These are phyloP conservation scores for Harringtonia lauricola DNA, from an alignment of 2,329 filamentous ascomycete species.

Conservation along the genomic window DNA sequence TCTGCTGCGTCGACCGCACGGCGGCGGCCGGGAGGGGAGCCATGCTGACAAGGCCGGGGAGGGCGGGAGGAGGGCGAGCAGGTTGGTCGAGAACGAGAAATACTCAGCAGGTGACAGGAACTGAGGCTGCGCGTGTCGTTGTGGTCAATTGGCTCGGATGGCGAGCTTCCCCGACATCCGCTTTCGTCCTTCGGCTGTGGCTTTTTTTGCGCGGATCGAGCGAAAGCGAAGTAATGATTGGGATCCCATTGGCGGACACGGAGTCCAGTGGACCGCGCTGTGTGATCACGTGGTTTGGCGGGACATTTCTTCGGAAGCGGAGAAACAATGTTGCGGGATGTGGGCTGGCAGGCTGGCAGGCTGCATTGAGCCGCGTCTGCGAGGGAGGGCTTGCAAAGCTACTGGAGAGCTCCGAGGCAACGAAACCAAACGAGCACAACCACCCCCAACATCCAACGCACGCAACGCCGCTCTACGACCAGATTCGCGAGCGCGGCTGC, in stretches of 20 bases:
- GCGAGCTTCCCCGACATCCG: slow-evolving; percentile 11
- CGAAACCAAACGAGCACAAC: too few species aligned
- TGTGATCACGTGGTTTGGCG: slow-evolving; percentile 1
- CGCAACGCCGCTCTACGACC: too few species aligned
- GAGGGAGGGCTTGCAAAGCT: too few species aligned
- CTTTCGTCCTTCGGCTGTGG: slow-evolving; percentile 8
- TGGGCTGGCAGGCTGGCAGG: slow-evolving; percentile 14
- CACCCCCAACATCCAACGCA: not conserved
- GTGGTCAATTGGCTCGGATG: slow-evolving; percentile 10
- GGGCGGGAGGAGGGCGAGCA: not conserved
- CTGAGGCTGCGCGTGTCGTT: not conserved
- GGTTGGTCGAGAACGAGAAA: not conserved
- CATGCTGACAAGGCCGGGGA: slow-evolving; percentile 3
- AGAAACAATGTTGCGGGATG: slow-evolving; percentile 8
- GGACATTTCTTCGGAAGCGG: too few species aligned
- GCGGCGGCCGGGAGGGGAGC: slow-evolving; percentile 30
- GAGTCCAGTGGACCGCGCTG: not conserved
- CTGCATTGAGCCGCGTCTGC: slow-evolving; percentile 31
- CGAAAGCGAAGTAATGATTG: slow-evolving; percentile 10
- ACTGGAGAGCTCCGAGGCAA: not conserved
- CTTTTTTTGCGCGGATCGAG: slow-evolving; percentile 11
- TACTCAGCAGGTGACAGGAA: not conserved
- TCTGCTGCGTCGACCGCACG: slow-evolving; percentile 39
- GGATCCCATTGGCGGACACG: slow-evolving; percentile 10
- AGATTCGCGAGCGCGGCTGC: too few species aligned